phyloP scores from a whole-genome alignment of 192 early-diverging fungal genomes.

The Backusella macrospora region DNA sequence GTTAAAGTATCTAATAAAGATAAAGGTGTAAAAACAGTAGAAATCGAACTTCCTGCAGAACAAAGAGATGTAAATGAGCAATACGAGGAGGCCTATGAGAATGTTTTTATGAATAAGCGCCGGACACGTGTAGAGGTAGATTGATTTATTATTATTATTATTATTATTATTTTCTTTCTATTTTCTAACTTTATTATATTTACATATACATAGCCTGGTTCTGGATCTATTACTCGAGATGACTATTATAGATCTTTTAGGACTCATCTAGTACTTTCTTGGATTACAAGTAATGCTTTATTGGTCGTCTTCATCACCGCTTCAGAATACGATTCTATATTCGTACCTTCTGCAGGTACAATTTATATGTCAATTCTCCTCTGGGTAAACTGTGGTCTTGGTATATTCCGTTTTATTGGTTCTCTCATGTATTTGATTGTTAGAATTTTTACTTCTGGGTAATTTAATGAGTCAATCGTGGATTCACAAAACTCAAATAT shows the following conservation, averaged over 20 bases:
- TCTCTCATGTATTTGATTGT: constrained; percentile 68
- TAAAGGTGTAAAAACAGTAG: constrained; percentile 54
- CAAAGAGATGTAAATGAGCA: constrained; percentile 73
- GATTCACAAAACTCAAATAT: no score
- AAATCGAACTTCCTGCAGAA: constrained; percentile 74
- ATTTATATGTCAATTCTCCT: constrained; percentile 84
- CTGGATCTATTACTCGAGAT: constrained; percentile 52
- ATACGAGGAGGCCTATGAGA: constrained; percentile 80
- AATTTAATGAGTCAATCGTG: not conserved
- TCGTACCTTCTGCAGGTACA: constrained; percentile 34
- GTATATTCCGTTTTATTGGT: constrained; percentile 75
- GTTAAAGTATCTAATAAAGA: constrained; percentile 69
- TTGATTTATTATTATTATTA: not conserved
- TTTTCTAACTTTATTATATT: not conserved
- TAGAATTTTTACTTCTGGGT: constrained; percentile 41
- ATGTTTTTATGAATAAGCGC: constrained; percentile 37
- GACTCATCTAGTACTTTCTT: constrained; percentile 77
- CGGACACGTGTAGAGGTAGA: constrained; percentile 8
- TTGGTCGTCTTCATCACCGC: constrained; percentile 74
- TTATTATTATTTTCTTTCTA: not conserved
- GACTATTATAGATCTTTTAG: constrained; percentile 89
- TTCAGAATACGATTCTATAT: constrained; percentile 45
- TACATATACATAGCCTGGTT: constrained; percentile 6
- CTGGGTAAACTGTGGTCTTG: constrained; percentile 78
- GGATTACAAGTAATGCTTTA: constrained; percentile 83